Percentiles rank a stretch among this genome's conserved stretches.
These are phyloP conservation scores for Fistulina hepatica DNA, from an alignment of 1,284 basidiomycete genomes.

Conservation along the genomic window DNA sequence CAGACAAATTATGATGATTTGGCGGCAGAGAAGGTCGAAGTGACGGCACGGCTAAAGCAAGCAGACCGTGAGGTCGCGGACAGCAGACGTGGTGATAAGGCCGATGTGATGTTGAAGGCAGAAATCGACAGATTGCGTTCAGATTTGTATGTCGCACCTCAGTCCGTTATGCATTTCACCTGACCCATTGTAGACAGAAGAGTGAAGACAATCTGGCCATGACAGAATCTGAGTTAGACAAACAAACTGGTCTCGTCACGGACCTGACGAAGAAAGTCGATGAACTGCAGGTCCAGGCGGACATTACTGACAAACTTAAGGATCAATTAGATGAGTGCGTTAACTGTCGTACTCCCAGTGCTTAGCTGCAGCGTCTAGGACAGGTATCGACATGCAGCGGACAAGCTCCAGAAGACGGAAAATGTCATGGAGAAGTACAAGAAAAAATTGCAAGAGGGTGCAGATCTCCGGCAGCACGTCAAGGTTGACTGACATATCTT, in stretches of 20 bases:
- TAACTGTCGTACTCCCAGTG: slow-evolving; percentile 1
- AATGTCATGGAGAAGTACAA: slow-evolving; percentile 99
- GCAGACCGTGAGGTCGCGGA: slow-evolving; percentile 50
- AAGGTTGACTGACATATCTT: slow-evolving; percentile 40
- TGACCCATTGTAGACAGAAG: slow-evolving; percentile 53
- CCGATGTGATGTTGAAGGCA: slow-evolving; percentile 56
- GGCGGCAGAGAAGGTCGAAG: slow-evolving; percentile 64
- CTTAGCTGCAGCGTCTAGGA: slow-evolving; percentile 5
- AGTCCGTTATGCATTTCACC: slow-evolving; percentile 1
- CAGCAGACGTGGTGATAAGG: slow-evolving; percentile 49
- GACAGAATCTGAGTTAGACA: slow-evolving; percentile 71
- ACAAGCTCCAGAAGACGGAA: slow-evolving; percentile 86
- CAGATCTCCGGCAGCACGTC: slow-evolving; percentile 77
- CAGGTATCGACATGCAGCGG: slow-evolving; percentile 82
- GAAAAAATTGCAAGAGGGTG: slow-evolving; percentile 93
- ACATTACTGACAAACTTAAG: slow-evolving; percentile 70
- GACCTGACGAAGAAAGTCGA: slow-evolving; percentile 74
- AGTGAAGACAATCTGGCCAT: slow-evolving; percentile 80
- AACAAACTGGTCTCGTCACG: slow-evolving; percentile 53
- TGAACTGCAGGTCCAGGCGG: slow-evolving; percentile 71
- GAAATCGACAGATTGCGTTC: slow-evolving; percentile 72
- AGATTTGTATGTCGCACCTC: slow-evolving; percentile 66
- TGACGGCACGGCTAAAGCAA: slow-evolving; percentile 43
- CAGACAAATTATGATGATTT: slow-evolving; percentile 64
- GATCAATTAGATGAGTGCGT: slow-evolving; percentile 91